phyloP scores from a whole-genome alignment of 2,329 filamentous ascomycete genomes.

The Sporothrix luriei region DNA sequence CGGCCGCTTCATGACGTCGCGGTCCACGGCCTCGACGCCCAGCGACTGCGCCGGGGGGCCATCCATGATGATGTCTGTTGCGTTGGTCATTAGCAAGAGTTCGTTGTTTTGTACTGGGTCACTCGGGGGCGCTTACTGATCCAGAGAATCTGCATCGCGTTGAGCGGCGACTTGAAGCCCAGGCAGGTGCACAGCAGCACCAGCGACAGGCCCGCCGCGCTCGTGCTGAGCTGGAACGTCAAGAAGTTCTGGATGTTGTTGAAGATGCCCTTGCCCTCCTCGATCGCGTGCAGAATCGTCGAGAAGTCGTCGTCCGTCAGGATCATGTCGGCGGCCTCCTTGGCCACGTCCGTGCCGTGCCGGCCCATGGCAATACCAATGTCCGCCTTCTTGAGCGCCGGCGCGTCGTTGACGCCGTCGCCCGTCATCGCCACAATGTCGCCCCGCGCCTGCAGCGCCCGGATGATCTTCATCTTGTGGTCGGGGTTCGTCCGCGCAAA shows the following conservation, averaged over 20 bases:
- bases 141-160: slow-evolving; percentile 99
- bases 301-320: slow-evolving; percentile 87
- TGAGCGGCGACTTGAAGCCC: slow-evolving; percentile 92
- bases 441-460: slow-evolving; percentile 84
- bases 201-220: slow-evolving; percentile 85
- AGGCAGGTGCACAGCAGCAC: slow-evolving; percentile 91
- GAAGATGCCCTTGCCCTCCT: slow-evolving; percentile 98
- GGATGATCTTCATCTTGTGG: slow-evolving; percentile 96
- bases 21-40: slow-evolving; percentile 92
- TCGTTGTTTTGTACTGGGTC: not conserved
- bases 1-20: slow-evolving; percentile 87
- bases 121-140: slow-evolving; percentile 71
- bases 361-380: slow-evolving; percentile 98
- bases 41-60: slow-evolving; percentile 95
- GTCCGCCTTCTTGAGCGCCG: slow-evolving; percentile 93
- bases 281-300: slow-evolving; percentile 90
- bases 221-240: slow-evolving; percentile 97
- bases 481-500: slow-evolving; percentile 96
- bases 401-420: slow-evolving; percentile 96
- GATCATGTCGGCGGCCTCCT: slow-evolving; percentile 94
- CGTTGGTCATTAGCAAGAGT: slow-evolving; percentile 43
- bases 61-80: slow-evolving; percentile 96
- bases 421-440: slow-evolving; percentile 99
- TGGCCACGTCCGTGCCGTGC: slow-evolving; percentile 93
- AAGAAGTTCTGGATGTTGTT: slow-evolving; percentile 99